Evolutionary conservation across 768 basidiomycete genomes (phyloP), one percentile per base, ranked within the genome.

Genomic region (Amanita muscaria): DNA sequence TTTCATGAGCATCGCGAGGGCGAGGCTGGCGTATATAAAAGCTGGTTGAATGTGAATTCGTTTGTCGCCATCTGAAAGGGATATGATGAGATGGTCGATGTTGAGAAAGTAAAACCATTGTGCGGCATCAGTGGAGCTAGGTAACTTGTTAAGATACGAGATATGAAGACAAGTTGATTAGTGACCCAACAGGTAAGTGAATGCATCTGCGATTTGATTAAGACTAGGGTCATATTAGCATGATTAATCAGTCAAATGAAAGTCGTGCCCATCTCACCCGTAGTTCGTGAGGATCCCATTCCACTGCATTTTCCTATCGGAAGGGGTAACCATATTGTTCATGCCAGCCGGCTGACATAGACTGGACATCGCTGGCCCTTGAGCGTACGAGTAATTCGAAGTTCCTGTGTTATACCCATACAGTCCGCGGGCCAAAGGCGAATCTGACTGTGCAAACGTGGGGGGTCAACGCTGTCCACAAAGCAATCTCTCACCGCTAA

Each of bases 91-190:
- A 31, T 69, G 67, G 10, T 67, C 63, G 14, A 77, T 57, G 55
- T 84, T 76, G 51, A 88, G 66, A 57, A 87, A 86, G 8, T 75
- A 79, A 33, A 89, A 68, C 67, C 76, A 79, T 49, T 83, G 76
- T 16, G 72, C 74, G 21, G 77, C 77, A 44, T 79, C 74, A 18
- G 67, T 64, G 54, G 83, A 80, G 52, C 86, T 88, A 52, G 27
- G 27, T 18, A 10, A 23, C n/a, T 11, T 14, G 18, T 40, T 37
- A 34, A 23, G 32, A 16, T 34, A 41, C 16, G 21, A 30, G 12
- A 42, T 6, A 18, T 18, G 27, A 42, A 37, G 14, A 31, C 27
- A n/a, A 30, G 42, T 36, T 39, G 40, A 23, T 23, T 22, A 9
- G 5, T 24, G 44, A 31, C 12, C 31, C 32, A 73, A 83, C 80